These are phyloP conservation scores for Kuraishia capsulata DNA, from an alignment of 805 yeast genomes.

Conservation along the genomic window DNA sequence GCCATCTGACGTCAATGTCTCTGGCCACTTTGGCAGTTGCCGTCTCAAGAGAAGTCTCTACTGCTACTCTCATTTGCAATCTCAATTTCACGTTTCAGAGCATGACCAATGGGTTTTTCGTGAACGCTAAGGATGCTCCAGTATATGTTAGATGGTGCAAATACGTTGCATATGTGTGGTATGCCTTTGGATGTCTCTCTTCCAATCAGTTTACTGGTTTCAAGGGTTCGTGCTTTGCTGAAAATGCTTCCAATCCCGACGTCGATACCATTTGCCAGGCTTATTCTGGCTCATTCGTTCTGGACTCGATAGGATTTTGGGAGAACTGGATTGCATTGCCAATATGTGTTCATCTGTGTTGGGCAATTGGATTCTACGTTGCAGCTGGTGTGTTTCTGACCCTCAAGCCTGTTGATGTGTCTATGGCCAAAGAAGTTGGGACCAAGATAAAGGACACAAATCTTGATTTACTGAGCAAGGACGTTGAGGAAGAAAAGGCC, in stretches of 20 bases:
- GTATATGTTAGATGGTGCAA: slow-evolving; percentile 84
- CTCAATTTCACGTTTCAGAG: slow-evolving; percentile 62
- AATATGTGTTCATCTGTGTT: slow-evolving; percentile 46
- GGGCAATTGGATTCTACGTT: slow-evolving; percentile 45
- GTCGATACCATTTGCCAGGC: slow-evolving; percentile 30
- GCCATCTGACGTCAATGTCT: slow-evolving; percentile 46
- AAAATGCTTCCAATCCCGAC: slow-evolving; percentile 19
- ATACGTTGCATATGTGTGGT: slow-evolving; percentile 71
- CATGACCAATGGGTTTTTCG: slow-evolving; percentile 75
- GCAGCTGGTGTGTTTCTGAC: slow-evolving; percentile 39
- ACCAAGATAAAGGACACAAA: slow-evolving; percentile 5
- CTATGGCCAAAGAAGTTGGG: slow-evolving; percentile 30
- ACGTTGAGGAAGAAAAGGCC: slow-evolving; percentile 6
- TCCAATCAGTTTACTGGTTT: slow-evolving; percentile 60
- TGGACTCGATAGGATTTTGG: slow-evolving; percentile 52
- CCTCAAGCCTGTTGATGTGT: slow-evolving; percentile 40
- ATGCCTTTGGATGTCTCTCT: slow-evolving; percentile 59
- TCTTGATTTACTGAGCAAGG: too few relatives aligned
- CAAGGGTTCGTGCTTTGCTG: slow-evolving; percentile 44
- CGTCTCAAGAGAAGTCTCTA: slow-evolving; percentile 48
- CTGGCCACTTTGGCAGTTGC: slow-evolving; percentile 46
- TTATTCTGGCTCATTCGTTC: slow-evolving; percentile 45
- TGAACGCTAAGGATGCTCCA: slow-evolving; percentile 65
- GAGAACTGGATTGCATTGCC: slow-evolving; percentile 60
- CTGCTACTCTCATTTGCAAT: slow-evolving; percentile 54